A percentile compares a stretch with the other conserved stretches of the same genome.
Evolutionary conservation across 345 rosid species (phyloP).

Genomic region (Eutrema heterophyllum): DNA sequence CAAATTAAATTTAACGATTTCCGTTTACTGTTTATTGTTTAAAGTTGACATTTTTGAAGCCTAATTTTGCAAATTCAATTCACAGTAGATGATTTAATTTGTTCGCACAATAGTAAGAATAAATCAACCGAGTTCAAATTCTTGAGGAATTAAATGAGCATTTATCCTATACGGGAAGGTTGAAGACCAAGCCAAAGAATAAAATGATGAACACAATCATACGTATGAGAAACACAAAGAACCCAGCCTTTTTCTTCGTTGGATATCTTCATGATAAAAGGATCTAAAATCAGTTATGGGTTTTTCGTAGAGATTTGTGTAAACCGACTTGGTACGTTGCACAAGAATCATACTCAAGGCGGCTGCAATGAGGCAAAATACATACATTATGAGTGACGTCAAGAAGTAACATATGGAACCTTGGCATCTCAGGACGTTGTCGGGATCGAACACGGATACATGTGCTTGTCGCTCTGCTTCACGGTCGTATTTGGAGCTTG

Average conservation of each 20-base stretch:
- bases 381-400: conserved; percentile 80
- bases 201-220: not conserved
- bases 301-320: conserved; percentile 67
- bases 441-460: conserved; percentile 27
- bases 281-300: conserved; percentile 22
- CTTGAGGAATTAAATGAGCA: no score
- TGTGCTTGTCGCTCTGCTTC: conserved; percentile 88
- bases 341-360: conserved; percentile 72
- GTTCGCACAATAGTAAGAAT: no score
- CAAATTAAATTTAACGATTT: no score
- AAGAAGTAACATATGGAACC: conserved; percentile 81
- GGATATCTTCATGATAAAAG: no score
- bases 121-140: no score
- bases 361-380: conserved; percentile 58
- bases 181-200: not conserved
- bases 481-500: conserved; percentile 66
- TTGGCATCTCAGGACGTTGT: conserved; percentile 55
- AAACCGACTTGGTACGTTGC: conserved; percentile 59
- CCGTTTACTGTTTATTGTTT: no score
- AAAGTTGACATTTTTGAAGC: no score
- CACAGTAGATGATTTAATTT: no score
- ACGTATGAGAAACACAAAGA: not conserved
- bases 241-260: not conserved
- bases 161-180: not conserved
- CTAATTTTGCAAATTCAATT: no score